phyloP scores from a whole-genome alignment of 768 basidiomycete genomes.

The Suillus spraguei region DNA sequence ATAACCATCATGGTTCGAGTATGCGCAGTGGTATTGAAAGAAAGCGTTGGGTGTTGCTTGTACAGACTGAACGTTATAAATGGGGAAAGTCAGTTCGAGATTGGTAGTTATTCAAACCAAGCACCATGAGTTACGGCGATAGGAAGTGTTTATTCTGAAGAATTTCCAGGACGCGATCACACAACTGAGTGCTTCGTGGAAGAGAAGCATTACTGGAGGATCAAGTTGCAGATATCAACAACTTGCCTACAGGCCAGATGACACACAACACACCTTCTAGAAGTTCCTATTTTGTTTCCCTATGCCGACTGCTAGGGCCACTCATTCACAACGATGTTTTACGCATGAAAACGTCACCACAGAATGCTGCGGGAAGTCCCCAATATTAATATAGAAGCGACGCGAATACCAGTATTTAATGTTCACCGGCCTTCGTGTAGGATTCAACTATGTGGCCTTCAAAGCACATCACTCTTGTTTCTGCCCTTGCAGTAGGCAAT shows the following conservation, averaged over 20 bases:
- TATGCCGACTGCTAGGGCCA: background rate
- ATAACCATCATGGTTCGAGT: background rate
- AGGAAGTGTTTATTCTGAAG: background rate
- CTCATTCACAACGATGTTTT: background rate
- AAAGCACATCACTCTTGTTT: conserved; percentile 8
- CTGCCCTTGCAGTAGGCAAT: conserved; percentile 9
- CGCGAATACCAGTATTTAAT: background rate
- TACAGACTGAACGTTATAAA: background rate
- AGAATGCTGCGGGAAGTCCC: too few species aligned
- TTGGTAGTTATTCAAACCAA: background rate
- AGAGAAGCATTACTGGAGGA: background rate
- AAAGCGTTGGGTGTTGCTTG: background rate
- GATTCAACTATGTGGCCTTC: conserved; percentile 11
- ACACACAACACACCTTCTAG: background rate
- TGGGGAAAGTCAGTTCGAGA: background rate
- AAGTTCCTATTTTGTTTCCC: background rate
- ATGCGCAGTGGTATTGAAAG: background rate
- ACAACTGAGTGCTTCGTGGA: background rate
- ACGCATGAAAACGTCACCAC: background rate
- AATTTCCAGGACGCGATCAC: background rate
- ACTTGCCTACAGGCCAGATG: conserved; percentile 5
- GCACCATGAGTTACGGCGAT: background rate
- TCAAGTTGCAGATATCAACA: background rate
- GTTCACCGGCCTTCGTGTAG: background rate
- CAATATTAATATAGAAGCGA: background rate